These are phyloP conservation scores for Sparassis latifolia DNA, from an alignment of 1,284 basidiomycete genomes.

Conservation along the genomic window DNA sequence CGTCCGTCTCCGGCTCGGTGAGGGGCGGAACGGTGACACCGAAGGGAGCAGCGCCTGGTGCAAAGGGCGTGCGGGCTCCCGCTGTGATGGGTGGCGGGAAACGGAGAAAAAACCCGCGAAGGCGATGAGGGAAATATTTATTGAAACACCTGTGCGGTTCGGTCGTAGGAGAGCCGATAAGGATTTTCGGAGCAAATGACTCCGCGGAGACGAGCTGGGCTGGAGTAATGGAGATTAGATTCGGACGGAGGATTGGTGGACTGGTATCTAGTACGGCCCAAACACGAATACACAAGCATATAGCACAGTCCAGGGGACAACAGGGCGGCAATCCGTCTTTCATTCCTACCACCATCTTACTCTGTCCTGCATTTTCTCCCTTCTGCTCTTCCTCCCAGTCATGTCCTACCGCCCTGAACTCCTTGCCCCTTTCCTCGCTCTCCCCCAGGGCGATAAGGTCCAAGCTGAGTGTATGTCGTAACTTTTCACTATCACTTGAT, in stretches of 20 bases:
- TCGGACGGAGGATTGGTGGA: no score
- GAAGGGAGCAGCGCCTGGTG: conserved; percentile 13
- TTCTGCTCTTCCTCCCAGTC: conserved; percentile 14
- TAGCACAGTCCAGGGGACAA: no score
- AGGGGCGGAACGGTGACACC: conserved; percentile 38
- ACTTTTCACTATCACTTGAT: not conserved
- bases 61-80: conserved; percentile 24
- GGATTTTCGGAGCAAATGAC: no score
- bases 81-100: conserved; percentile 50
- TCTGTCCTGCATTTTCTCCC: conserved; percentile 9
- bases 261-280: no score
- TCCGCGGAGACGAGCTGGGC: no score
- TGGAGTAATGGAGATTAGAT: no score
- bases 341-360: conserved; percentile 2
- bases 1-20: conserved; percentile 28
- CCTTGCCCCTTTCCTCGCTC: conserved; percentile 79
- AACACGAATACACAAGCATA: no score
- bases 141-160: no score
- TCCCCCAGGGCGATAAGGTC: conserved; percentile 81
- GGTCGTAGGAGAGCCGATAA: no score
- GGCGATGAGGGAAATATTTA: conserved; percentile 21
- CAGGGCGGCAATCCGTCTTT: no score
- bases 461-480: conserved; percentile 80
- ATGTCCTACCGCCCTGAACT: conserved; percentile 72
- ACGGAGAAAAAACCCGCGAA: conserved; percentile 46